phyloP scores from a whole-genome alignment of 1,284 basidiomycete species.

The Schizophyllum commune region DNA sequence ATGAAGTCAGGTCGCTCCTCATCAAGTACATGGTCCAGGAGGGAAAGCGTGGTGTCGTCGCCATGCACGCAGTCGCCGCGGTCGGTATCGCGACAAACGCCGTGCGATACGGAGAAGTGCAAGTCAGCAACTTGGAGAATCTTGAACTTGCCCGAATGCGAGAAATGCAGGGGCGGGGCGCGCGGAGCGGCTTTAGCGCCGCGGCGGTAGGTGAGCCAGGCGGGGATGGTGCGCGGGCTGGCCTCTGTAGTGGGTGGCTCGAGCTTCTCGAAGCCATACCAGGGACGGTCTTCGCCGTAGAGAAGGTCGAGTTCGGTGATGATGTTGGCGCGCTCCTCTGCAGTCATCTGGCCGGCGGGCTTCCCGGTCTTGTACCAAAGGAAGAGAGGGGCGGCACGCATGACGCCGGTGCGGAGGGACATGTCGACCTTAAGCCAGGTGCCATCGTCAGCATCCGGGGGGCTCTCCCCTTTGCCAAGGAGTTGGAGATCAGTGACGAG shows the following conservation, averaged over 20 bases:
- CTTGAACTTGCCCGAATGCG: constrained; percentile 76
- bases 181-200: constrained; percentile 66
- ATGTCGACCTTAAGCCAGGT: constrained; percentile 51
- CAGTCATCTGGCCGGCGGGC: constrained; percentile 47
- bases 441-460: constrained; percentile 29
- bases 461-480: constrained; percentile 41
- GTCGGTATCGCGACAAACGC: constrained; percentile 62
- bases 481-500: constrained; percentile 58
- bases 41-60: constrained; percentile 63
- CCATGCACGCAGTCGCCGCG: constrained; percentile 34
- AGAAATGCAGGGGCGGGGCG: constrained; percentile 73
- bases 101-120: constrained; percentile 75
- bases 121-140: constrained; percentile 88
- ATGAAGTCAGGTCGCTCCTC: constrained; percentile 85
- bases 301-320: constrained; percentile 87
- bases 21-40: constrained; percentile 69
- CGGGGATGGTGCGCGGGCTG: constrained; percentile 34
- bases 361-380: constrained; percentile 74
- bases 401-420: constrained; percentile 50
- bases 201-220: constrained; percentile 51
- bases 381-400: constrained; percentile 43
- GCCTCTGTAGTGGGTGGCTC: constrained; percentile 45
- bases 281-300: constrained; percentile 73
- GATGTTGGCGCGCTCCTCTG: constrained; percentile 50
- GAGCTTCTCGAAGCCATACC: constrained; percentile 78